phyloP scores from a whole-genome alignment of 2,329 filamentous ascomycete species.

The Graphilbum ipis-grandicollis region DNA sequence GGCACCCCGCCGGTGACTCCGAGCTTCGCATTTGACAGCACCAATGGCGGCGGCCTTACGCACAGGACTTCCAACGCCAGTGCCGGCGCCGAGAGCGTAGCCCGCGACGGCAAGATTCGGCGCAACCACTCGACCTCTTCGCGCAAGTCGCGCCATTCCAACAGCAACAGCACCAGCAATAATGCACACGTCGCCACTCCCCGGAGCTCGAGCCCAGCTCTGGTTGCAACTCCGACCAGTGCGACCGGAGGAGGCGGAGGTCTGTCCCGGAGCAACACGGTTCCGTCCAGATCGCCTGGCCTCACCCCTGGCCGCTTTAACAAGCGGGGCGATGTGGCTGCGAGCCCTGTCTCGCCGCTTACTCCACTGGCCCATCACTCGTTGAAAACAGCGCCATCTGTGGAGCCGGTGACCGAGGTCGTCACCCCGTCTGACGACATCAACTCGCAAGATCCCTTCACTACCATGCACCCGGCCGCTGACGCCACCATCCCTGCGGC shows the following conservation, averaged over 20 bases:
- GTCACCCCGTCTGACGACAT: conserved; percentile 15
- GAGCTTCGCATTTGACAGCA: conserved; percentile 25
- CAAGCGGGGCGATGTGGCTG: conserved; percentile 14
- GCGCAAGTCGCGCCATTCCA: conserved; percentile 63
- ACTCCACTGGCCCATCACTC: conserved; percentile 21
- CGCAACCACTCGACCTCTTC: conserved; percentile 89
- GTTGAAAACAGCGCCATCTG: conserved; percentile 26
- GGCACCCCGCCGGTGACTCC: conserved; percentile 40
- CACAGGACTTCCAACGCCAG: conserved; percentile 79
- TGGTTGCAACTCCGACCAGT: conserved; percentile 31
- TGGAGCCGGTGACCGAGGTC: conserved; percentile 21
- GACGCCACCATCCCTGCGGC: no score
- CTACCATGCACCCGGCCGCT: not conserved
- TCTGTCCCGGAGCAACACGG: conserved; percentile 61
- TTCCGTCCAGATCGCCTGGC: conserved; percentile 73
- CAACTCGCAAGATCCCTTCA: not conserved
- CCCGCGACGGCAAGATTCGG: conserved; percentile 61
- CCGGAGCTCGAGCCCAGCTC: conserved; percentile 42
- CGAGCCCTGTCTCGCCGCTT: conserved; percentile 15
- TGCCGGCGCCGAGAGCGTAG: conserved; percentile 71
- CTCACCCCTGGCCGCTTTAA: conserved; percentile 51
- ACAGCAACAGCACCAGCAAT: conserved; percentile 12
- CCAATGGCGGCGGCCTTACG: conserved; percentile 34
- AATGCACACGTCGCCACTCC: conserved; percentile 45
- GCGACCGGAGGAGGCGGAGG: conserved; percentile 18